phyloP scores from a whole-genome alignment of 768 basidiomycete species.

The Kockovaella imperatae region DNA sequence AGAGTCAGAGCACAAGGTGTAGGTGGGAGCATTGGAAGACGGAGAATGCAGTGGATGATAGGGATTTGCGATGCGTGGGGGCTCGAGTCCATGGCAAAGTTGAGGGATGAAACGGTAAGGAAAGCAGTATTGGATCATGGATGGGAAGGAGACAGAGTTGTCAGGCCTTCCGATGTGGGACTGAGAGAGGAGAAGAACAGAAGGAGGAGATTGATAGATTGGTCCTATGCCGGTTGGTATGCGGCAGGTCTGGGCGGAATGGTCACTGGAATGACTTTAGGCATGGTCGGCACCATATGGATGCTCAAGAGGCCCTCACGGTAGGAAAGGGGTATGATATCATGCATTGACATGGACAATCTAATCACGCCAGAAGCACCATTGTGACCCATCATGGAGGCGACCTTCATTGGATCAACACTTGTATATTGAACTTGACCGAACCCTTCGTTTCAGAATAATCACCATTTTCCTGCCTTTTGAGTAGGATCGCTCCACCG shows the following conservation, averaged over 20 bases:
- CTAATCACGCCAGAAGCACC: no score
- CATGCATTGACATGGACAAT: no score
- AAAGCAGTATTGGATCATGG: slow-evolving; percentile 66
- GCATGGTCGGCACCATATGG: not conserved
- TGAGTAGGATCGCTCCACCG: no score
- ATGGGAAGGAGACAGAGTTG: slow-evolving; percentile 60
- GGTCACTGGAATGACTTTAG: not conserved
- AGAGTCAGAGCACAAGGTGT: slow-evolving; percentile 78
- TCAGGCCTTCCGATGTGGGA: slow-evolving; percentile 29
- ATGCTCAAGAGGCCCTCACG: no score
- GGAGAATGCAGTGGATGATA: slow-evolving; percentile 78
- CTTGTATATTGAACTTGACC: no score
- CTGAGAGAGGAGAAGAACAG: not conserved
- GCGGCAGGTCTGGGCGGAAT: not conserved
- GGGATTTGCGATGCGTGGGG: slow-evolving; percentile 76
- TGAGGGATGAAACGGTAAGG: slow-evolving; percentile 61
- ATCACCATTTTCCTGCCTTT: no score
- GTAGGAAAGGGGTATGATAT: no score
- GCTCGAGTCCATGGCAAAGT: slow-evolving; percentile 64
- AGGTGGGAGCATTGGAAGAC: slow-evolving; percentile 65
- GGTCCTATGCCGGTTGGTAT: no score
- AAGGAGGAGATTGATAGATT: not conserved
- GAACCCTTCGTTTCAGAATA: no score
- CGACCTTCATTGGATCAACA: no score
- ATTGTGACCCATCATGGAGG: no score